These are phyloP conservation scores for Fraxinus paxiana DNA, from an alignment of 305 asterid species.

Conservation along the genomic window DNA sequence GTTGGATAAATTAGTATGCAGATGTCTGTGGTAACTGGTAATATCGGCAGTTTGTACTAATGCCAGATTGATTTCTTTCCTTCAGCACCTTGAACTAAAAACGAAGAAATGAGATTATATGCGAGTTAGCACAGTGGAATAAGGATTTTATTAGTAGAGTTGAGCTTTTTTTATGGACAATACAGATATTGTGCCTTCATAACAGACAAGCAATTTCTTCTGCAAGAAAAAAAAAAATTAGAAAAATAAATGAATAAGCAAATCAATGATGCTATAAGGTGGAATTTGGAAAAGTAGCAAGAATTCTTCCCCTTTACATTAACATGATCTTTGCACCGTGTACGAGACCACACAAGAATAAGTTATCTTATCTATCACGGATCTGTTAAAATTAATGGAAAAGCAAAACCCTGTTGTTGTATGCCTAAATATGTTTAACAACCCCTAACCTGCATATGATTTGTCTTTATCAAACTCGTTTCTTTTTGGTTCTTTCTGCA, in stretches of 20 bases:
- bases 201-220: background rate
- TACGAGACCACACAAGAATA: background rate
- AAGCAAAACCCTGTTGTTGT: background rate
- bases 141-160: background rate
- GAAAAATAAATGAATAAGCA: background rate
- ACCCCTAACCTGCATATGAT: background rate
- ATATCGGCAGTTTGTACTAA: background rate
- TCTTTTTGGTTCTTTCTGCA: background rate
- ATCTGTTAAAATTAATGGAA: background rate
- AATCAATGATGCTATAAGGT: background rate
- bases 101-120: background rate
- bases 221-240: background rate
- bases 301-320: background rate
- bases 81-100: background rate
- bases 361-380: background rate
- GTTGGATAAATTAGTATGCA: constrained; percentile 7
- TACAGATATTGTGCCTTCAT: background rate
- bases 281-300: background rate
- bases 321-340: background rate
- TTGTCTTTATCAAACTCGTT: background rate
- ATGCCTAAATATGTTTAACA: background rate
- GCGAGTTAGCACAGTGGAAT: background rate
- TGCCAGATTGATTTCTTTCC: background rate
- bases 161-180: background rate
- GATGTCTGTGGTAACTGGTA: background rate